phyloP scores from a whole-genome alignment of 257 asterid species.

The Cynanchum wilfordii region DNA sequence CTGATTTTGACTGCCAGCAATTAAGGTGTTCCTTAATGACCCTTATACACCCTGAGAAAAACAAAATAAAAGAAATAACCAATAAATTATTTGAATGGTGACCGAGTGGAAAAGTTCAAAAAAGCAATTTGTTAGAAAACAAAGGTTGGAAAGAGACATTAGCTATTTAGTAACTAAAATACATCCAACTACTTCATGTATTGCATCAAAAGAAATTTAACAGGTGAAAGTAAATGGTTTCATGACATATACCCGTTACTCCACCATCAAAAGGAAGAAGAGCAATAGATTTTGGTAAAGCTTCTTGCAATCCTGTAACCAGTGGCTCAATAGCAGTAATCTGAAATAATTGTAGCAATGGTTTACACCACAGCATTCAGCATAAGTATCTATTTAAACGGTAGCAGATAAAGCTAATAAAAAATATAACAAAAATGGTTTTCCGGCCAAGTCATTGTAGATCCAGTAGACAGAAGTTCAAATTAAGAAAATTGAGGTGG shows the following conservation, averaged over 20 bases:
- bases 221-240: slow-evolving; percentile 3
- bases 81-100: neutral
- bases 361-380: neutral
- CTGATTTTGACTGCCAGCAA: slow-evolving; percentile 89
- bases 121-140: neutral
- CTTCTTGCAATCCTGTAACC: slow-evolving; percentile 82
- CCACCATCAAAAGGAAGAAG: slow-evolving; percentile 95
- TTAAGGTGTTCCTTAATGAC: slow-evolving; percentile 65
- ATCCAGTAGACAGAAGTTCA: neutral
- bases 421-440: neutral
- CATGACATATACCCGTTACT: slow-evolving; percentile 57
- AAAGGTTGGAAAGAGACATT: neutral
- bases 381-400: neutral
- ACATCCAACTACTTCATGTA: slow-evolving; percentile 1
- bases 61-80: slow-evolving; percentile 2
- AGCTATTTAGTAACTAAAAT: neutral
- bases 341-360: slow-evolving; percentile 37
- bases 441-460: slow-evolving; percentile 1
- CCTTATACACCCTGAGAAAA: slow-evolving; percentile 69
- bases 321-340: slow-evolving; percentile 81
- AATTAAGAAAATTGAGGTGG: neutral
- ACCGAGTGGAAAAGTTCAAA: neutral
- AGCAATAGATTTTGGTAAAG: slow-evolving; percentile 88
- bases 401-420: neutral
- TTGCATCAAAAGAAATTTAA: neutral